Base-by-base conservation (phyloP, 2,329 filamentous ascomycete species). In the Colletotrichum spaethianum region DNA sequence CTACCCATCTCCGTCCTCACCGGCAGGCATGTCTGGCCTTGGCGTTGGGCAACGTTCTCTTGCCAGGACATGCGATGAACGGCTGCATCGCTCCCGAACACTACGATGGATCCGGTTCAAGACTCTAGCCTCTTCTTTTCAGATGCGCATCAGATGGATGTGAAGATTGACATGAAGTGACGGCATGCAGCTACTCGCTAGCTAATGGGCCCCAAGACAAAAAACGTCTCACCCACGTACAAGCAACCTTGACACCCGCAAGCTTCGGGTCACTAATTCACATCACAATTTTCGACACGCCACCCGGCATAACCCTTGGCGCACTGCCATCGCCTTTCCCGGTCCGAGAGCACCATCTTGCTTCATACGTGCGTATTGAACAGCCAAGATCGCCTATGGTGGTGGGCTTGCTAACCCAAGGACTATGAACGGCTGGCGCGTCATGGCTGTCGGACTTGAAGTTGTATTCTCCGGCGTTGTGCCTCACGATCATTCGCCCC, bases 61-160 rank as follows among this genome's bases (percentile, higher is more conserved):
- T 33, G 18, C 50, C 18, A n/a, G 28, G 18, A 55, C 50, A 57
- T 57, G 53, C 12, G 33, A 57, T 18, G 53, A 57, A 57, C 53
- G 7, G 6, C 33, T 40, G 33, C 33, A 36, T 40, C 33, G 20
- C 14, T 26, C n/a, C 53, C 33, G 31, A 38, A 56, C 12, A 18
- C 33, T 33, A 18, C n/a, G n/a, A 38, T n/a, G 33, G 33, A 40
- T 14, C 20, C 16, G 26, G 14, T 18, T 16, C 48, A 9, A 31
- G 26, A 11, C 48, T 52, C 12, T 52, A 52, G 48, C 48, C 9
- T 28, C 48, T 52, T 52, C 48, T 52, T 52, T 31, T 20, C 26
- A 18, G 26, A 31, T 3, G 48, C 48, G 31, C 48, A 8, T 31
- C n/a, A 1, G 12, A 50, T 36, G 14, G 42, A 20, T 14, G 26